phyloP scores from a whole-genome alignment of 176 grass and related monocot species.

The Carex cristatella region DNA sequence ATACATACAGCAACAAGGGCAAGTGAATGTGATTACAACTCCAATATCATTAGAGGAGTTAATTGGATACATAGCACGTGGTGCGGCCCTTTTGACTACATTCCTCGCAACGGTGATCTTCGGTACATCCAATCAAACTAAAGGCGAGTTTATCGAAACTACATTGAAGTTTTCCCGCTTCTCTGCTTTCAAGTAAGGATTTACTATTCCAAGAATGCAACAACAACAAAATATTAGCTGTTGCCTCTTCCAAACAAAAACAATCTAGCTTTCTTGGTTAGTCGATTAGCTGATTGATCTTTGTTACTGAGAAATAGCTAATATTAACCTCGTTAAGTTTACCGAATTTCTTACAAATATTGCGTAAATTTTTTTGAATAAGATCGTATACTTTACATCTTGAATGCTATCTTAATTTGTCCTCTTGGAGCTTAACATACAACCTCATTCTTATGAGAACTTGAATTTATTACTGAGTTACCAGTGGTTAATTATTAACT shows the following conservation, averaged over 20 bases:
- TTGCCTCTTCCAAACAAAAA: not conserved
- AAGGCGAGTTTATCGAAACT: not conserved
- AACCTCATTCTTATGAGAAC: not conserved
- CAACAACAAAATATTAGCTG: not conserved
- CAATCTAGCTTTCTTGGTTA: not conserved
- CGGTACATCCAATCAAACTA: not conserved
- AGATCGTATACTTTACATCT: not conserved
- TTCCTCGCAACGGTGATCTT: not conserved
- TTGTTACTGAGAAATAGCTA: not conserved
- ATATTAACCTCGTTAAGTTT: not conserved
- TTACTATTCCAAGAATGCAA: not conserved
- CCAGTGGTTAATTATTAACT: not conserved
- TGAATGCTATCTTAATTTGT: not conserved
- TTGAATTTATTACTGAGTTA: not conserved
- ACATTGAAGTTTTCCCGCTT: not conserved
- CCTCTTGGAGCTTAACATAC: not conserved
- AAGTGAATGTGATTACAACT: no score
- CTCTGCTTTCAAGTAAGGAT: conserved; percentile 16
- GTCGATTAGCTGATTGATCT: not conserved
- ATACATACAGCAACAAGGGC: no score
- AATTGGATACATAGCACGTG: not conserved
- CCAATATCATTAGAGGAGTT: not conserved
- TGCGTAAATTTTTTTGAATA: not conserved
- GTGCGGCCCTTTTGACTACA: not conserved
- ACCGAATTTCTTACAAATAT: not conserved